Conservation (phyloP, 2,329 filamentous ascomycete species). For the Colletotrichum chlorophyti region DNA sequence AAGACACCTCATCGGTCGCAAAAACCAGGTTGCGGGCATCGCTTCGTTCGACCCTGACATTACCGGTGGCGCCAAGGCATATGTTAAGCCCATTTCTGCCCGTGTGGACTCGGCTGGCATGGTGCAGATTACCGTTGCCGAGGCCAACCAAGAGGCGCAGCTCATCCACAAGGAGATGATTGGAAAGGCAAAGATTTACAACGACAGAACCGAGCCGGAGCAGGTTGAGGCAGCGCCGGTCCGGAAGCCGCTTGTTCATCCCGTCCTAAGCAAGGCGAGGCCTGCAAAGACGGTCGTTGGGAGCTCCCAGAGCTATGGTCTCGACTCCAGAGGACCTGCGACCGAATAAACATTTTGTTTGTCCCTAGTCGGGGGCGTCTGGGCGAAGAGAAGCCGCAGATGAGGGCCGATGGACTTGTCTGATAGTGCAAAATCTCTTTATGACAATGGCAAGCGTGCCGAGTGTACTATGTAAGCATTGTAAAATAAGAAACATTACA, state of each 20-base stretch:
- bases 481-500: slow-evolving; percentile 27
- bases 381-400: background rate
- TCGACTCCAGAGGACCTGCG: slow-evolving; percentile 35
- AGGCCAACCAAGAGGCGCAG: slow-evolving; percentile 44
- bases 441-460: background rate
- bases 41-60: slow-evolving; percentile 53
- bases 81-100: slow-evolving; percentile 52
- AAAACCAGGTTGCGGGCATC: slow-evolving; percentile 40
- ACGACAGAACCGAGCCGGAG: slow-evolving; percentile 30
- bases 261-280: background rate
- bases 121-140: slow-evolving; percentile 51
- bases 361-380: background rate
- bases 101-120: slow-evolving; percentile 57
- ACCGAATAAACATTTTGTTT: no score
- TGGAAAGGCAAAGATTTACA: slow-evolving; percentile 43
- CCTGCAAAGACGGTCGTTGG: slow-evolving; percentile 33
- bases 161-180: slow-evolving; percentile 55
- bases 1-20: slow-evolving; percentile 27
- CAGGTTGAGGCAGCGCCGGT: background rate
- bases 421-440: background rate
- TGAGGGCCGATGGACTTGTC: background rate
- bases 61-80: slow-evolving; percentile 61
- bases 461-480: slow-evolving; percentile 23
- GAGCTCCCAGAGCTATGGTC: slow-evolving; percentile 46
- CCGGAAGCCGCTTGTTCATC: background rate